phyloP scores from a whole-genome alignment of 140 eudicot species.

The Cichorium intybus region DNA sequence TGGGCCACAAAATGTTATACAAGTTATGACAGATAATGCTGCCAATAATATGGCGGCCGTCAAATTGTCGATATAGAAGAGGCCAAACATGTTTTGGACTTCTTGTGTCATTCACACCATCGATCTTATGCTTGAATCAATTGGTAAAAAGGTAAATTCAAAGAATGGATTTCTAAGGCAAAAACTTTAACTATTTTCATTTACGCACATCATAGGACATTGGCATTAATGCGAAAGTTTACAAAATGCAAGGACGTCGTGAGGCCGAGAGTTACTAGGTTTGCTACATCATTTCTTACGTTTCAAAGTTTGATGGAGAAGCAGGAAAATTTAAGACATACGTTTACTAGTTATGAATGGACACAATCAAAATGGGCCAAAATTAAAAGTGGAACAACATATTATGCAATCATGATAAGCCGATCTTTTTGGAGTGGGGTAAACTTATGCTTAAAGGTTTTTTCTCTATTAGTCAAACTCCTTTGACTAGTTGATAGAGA shows the following conservation, averaged over 20 bases:
- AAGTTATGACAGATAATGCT: constrained; percentile 18
- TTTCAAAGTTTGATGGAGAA: constrained; percentile 15
- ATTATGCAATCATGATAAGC: background rate
- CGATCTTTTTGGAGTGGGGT: background rate
- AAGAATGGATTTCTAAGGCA: background rate
- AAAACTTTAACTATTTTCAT: constrained; percentile 19
- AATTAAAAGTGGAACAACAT: background rate
- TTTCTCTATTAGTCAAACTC: background rate
- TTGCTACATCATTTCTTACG: constrained; percentile 4
- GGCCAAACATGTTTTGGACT: constrained; percentile 17
- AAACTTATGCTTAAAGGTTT: background rate
- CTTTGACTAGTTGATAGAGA: too few relatives aligned
- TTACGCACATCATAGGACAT: constrained; percentile 25
- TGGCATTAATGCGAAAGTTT: constrained; percentile 4
- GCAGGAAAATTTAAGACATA: background rate
- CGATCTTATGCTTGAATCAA: constrained; percentile 20
- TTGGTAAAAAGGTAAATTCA: constrained; percentile 15
- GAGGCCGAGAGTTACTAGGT: constrained; percentile 11
- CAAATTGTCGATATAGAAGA: background rate
- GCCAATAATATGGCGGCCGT: constrained; percentile 13
- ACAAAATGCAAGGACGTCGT: constrained; percentile 11
- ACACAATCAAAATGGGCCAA: background rate
- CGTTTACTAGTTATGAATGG: constrained; percentile 11
- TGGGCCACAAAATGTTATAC: constrained; percentile 17
- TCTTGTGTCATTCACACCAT: constrained; percentile 20